phyloP scores from a whole-genome alignment of 805 yeast genomes.

The Wickerhamomyces mucosus region DNA sequence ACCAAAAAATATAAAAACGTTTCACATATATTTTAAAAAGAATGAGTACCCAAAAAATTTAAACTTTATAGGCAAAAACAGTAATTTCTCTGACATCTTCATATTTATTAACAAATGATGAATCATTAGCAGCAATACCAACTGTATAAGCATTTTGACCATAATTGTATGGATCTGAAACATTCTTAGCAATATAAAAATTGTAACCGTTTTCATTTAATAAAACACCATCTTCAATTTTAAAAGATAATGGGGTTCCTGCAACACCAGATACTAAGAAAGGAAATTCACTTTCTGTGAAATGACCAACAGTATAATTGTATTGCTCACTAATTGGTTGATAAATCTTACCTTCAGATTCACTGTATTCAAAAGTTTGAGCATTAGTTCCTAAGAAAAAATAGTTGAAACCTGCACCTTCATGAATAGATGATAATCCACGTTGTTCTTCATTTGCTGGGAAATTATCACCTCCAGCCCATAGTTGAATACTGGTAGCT shows the following conservation, averaged over 20 bases:
- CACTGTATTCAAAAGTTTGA: constrained; percentile 4
- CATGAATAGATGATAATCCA: constrained; percentile 11
- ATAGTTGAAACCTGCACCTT: constrained; percentile 16
- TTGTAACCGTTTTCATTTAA: constrained; percentile 21
- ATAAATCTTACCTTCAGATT: constrained; percentile 4
- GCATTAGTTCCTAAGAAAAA: constrained; percentile 9
- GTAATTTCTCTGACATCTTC: no score
- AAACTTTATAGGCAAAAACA: no score
- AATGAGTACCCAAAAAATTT: no score
- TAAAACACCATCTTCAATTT: constrained; percentile 16
- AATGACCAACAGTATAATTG: constrained; percentile 4
- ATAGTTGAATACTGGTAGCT: constrained; percentile 3
- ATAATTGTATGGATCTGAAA: constrained; percentile 34
- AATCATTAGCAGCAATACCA: constrained; percentile 18
- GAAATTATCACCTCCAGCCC: constrained; percentile 1
- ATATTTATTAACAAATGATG: no score
- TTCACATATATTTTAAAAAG: no score
- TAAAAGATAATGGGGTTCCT: constrained; percentile 8
- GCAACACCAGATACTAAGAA: constrained; percentile 7
- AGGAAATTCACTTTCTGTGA: constrained; percentile 7
- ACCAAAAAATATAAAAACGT: no score
- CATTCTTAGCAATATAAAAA: constrained; percentile 35
- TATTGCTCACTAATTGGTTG: not conserved
- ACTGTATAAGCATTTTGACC: constrained; percentile 22
- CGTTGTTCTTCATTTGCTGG: not conserved